Conservation (phyloP, 805 yeast genomes). For the Metschnikowia koreensis region DNA sequence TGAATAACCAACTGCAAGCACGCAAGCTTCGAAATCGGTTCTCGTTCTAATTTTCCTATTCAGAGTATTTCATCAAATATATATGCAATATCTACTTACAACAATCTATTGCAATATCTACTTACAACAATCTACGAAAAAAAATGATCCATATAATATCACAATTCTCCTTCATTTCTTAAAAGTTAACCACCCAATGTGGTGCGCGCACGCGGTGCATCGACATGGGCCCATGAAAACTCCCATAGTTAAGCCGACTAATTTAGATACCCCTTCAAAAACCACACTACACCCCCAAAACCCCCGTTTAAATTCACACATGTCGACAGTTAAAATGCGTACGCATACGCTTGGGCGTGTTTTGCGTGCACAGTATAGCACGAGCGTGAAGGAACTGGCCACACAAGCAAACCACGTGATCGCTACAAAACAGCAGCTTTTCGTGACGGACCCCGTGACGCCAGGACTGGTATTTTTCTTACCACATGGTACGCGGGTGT, state of each 20-base stretch:
- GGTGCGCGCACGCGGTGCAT: neutral
- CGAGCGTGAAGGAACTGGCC: conserved; percentile 21
- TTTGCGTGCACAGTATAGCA: neutral
- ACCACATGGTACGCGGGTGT: conserved; percentile 88
- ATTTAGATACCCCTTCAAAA: neutral
- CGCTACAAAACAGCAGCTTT: conserved; percentile 70
- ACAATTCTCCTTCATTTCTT: neutral
- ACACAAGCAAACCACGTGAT: conserved; percentile 43
- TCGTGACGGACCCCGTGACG: conserved; percentile 72
- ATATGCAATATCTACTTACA: too few species aligned
- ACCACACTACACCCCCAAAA: neutral
- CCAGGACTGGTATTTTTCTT: conserved; percentile 92
- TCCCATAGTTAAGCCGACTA: neutral
- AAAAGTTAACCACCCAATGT: too few species aligned
- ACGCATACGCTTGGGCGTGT: neutral
- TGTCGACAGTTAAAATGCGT: neutral
- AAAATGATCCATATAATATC: too few species aligned
- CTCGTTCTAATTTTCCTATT: too few species aligned
- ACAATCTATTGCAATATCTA: too few species aligned
- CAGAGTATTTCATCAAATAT: too few species aligned
- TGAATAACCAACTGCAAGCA: too few species aligned
- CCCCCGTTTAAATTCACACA: neutral
- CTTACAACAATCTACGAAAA: too few species aligned
- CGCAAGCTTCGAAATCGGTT: too few species aligned
- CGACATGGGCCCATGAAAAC: neutral